Base-by-base conservation (phyloP, 352 stramenopile species). In the Pythium aristosporum region DNA sequence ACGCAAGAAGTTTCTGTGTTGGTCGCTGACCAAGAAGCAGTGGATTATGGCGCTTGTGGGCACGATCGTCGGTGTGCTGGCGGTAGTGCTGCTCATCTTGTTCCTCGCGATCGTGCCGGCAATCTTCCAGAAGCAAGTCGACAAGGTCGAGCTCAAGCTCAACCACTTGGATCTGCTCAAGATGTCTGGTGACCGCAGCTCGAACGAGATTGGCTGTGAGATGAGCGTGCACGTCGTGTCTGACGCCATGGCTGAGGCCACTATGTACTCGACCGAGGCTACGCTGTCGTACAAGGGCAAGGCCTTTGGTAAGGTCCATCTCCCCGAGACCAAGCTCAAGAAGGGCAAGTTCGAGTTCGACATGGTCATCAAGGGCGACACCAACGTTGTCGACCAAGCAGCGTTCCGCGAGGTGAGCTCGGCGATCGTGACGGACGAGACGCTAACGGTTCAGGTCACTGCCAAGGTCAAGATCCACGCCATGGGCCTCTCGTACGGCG, bases 151-250 rank as follows among this genome's bases (percentile, higher is more conserved):
- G 30, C 55, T 92, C 54, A 71, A 65, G 25, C 62, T 92, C 48
- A 89, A 89, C 71, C 80, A 87, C 69, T 61, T 92, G 47, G 82
- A 90, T 61, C 66, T 90, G 49, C 71, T 82, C 57, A 66, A 68
- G 39, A 72, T 89, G 56, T 66, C 71, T 30, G 71, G 61, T 58
- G 76, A 70, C 52, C 68, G 57, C 18, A 61, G 65, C 43, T 67
- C 62, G 43, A 70, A 72, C 43, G 65, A 66, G 23, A 63, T 88
- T 30, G 75, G 61, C 37, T 72, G 84, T 5, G 73, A 88, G 63
- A 48, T 91, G 8, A 88, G 77, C 36, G 51, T 92, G 16, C 82
- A 76, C 58, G 57, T 87, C 12, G 57, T 74, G 48, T 76, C 86
- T 61, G 76, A 88, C 51, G 63, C 81, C 21, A 53, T 60, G 50